Percentiles rank a stretch among this genome's conserved stretches.
Evolutionary conservation across 2,329 filamentous ascomycete genomes (phyloP).

Genomic region (Penicillium sp.): DNA sequence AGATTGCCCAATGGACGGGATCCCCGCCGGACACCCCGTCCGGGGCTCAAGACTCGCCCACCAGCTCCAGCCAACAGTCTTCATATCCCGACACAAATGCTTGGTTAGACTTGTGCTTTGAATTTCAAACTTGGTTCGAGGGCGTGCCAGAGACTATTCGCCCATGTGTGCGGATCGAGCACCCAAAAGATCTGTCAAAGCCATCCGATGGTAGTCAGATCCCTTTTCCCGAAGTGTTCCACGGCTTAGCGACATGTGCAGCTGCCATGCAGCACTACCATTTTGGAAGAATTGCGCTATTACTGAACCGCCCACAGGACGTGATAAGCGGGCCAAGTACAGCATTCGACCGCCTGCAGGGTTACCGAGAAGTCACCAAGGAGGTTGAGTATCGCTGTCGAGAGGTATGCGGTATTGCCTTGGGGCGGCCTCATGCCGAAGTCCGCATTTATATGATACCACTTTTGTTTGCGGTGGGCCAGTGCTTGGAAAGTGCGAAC

Average conservation of each 20-base stretch:
- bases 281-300: slow-evolving; percentile 63
- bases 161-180: slow-evolving; percentile 53
- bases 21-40: slow-evolving; percentile 40
- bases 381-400: slow-evolving; percentile 58
- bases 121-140: slow-evolving; percentile 60
- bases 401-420: slow-evolving; percentile 61
- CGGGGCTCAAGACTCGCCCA: slow-evolving; percentile 18
- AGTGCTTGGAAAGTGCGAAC: slow-evolving; percentile 55
- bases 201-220: slow-evolving; percentile 33
- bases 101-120: slow-evolving; percentile 57
- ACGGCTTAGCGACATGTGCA: slow-evolving; percentile 62
- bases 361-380: slow-evolving; percentile 58
- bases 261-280: slow-evolving; percentile 66
- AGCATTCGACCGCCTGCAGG: slow-evolving; percentile 56
- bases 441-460: slow-evolving; percentile 62
- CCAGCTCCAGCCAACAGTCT: slow-evolving; percentile 38
- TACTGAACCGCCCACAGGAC: slow-evolving; percentile 62
- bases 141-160: slow-evolving; percentile 60
- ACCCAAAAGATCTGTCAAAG: slow-evolving; percentile 34
- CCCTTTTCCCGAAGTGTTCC: slow-evolving; percentile 60
- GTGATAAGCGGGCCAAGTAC: slow-evolving; percentile 55
- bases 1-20: slow-evolving; percentile 36
- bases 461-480: slow-evolving; percentile 61
- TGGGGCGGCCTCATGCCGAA: slow-evolving; percentile 57
- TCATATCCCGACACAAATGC: slow-evolving; percentile 48